Conservation (phyloP, 2,329 filamentous ascomycete species). For the Verruconis gallopava region DNA sequence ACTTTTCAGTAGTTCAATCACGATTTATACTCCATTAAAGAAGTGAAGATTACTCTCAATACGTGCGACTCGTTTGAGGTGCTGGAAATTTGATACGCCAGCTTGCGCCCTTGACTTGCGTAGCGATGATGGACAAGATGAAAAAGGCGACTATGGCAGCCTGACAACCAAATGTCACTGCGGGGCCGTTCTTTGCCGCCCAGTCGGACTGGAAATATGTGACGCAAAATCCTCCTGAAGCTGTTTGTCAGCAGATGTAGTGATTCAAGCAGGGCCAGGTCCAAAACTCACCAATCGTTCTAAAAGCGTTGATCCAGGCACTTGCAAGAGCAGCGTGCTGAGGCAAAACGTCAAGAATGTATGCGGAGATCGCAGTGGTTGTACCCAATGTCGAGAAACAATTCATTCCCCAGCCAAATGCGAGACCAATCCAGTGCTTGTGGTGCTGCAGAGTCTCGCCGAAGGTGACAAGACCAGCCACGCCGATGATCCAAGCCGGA, state of each 20-base stretch:
- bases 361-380: conserved; percentile 23
- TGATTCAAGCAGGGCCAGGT: background rate
- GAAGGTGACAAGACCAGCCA: conserved; percentile 22
- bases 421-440: conserved; percentile 20
- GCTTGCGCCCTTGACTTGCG: conserved; percentile 19
- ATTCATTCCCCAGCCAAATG: conserved; percentile 24
- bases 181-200: conserved; percentile 20
- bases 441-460: conserved; percentile 23
- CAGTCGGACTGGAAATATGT: conserved; percentile 24
- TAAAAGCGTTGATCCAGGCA: conserved; percentile 23
- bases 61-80: conserved; percentile 7
- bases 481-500: conserved; percentile 19
- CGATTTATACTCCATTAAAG: too few relatives aligned
- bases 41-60: too few relatives aligned
- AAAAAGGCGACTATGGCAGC: conserved; percentile 22
- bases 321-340: conserved; percentile 20
- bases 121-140: conserved; percentile 16
- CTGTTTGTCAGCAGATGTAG: conserved; percentile 11
- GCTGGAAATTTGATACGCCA: conserved; percentile 15
- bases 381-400: conserved; percentile 22
- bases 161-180: conserved; percentile 23
- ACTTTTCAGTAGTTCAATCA: too few relatives aligned
- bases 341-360: conserved; percentile 23
- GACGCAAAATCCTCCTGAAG: conserved; percentile 21
- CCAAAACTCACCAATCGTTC: conserved; percentile 12